Conservation (phyloP, 139 green algal species). For the Tetraselmis striata region DNA sequence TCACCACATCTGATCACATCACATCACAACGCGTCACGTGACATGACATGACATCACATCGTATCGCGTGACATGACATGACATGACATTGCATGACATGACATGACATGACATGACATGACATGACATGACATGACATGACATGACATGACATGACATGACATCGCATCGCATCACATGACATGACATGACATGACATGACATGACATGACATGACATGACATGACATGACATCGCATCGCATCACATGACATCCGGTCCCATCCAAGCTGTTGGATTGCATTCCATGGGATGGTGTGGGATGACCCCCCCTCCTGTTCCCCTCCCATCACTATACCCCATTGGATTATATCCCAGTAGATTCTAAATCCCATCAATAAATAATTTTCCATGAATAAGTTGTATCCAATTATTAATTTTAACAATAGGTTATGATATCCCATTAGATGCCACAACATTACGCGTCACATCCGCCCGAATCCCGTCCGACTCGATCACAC, state of each 20-base stretch:
- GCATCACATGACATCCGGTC: background rate
- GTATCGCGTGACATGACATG: slow-evolving; percentile 1
- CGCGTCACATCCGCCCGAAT: background rate
- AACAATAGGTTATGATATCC: no score
- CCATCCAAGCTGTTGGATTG: no score
- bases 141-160: slow-evolving; percentile 3
- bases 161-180: background rate
- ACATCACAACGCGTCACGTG: background rate
- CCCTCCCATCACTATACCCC: no score
- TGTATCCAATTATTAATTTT: no score
- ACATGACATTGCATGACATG: slow-evolving; percentile 8
- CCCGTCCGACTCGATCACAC: background rate
- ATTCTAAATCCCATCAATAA: no score
- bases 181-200: slow-evolving; percentile 11
- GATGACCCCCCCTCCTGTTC: no score
- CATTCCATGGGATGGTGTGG: no score
- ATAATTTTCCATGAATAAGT: no score
- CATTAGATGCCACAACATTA: background rate
- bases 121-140: slow-evolving; percentile 7
- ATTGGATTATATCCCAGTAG: no score
- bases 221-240: slow-evolving; percentile 3
- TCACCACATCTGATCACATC: background rate
- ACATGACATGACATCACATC: slow-evolving; percentile 11
- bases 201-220: slow-evolving; percentile 10
- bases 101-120: slow-evolving; percentile 12